Base-by-base conservation (phyloP, 139 green algal genomes). In the Chlorella ohadii region DNA sequence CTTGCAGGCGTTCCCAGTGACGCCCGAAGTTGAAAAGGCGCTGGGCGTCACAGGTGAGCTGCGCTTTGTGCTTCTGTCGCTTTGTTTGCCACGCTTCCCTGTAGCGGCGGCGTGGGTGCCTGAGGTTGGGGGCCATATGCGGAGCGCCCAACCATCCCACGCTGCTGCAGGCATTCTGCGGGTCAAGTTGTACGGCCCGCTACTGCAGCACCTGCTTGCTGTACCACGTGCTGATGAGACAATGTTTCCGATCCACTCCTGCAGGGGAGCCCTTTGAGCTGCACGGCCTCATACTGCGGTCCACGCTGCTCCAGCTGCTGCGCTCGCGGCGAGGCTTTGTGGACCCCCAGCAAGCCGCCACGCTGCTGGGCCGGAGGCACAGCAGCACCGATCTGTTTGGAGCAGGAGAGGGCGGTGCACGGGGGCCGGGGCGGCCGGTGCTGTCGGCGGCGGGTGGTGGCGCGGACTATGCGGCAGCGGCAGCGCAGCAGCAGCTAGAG, bases 1-100 rank as follows among this genome's bases (percentile, higher is more conserved):
- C 20, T 33, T 61, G 59, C 76, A 82, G 76, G 87, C 85, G 23
- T 96, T 94, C 75, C 90, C 91, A 0, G 85, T 96, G 31, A 93
- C 84, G 0, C 81, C 81, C 0, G 79, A 92, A 31, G 68, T 84
- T 0, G 59, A 84, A 13, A 71, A 67, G 31, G 76, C 56, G 34
- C 27, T 82, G 28, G 71, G 39, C 4, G 19, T 20, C 20, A 47
- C 39, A 23, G 55, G 74, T 56, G 39, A 51, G 44, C 44, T 51
- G 44, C 44, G 9, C 44, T 51, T 6, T 9, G 9, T 51, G 44
- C 44, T 9, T 9, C 44, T 51, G 44, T 9, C 44, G 44, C 44
- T 9, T 51, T 51, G 44, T 16, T n/a, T n/a, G n/a, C n/a, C n/a
- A n/a, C n/a, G n/a, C n/a, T n/a, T n/a, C n/a, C n/a, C n/a, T n/a